Evolutionary conservation across 345 rosid genomes (phyloP).

Genomic region (Rhodamnia rubescens): DNA sequence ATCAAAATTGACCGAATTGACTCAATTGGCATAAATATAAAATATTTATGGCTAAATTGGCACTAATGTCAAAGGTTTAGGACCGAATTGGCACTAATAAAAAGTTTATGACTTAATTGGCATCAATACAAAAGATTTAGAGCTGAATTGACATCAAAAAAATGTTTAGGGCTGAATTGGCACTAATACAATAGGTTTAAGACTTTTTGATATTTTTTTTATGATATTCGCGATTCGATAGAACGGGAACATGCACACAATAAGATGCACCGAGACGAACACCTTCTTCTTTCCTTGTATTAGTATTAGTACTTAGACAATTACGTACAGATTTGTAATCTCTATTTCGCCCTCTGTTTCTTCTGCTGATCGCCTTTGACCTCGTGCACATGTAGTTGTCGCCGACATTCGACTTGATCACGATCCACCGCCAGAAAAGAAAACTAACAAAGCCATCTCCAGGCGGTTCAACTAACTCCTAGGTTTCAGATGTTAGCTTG

Average conservation of each 20-base stretch:
- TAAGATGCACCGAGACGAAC: not conserved
- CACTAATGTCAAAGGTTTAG: no score
- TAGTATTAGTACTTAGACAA: not conserved
- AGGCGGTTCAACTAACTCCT: not conserved
- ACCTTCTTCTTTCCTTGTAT: rapidly evolving
- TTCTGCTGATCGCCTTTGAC: not conserved
- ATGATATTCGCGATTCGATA: not conserved
- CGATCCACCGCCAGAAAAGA: not conserved
- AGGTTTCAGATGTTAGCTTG: not conserved
- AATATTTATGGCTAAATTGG: no score
- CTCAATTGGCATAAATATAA: no score
- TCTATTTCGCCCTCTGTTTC: not conserved
- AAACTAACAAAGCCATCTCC: not conserved
- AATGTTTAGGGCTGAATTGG: no score
- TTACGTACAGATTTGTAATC: not conserved
- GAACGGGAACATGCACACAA: not conserved
- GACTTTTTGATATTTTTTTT: no score
- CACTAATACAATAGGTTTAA: no score
- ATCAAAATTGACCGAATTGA: no score
- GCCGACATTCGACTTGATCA: not conserved
- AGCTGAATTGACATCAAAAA: no score
- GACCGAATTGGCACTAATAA: no score
- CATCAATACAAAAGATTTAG: no score
- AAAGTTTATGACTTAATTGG: no score
- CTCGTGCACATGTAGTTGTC: not conserved